Percentiles rank a stretch among this genome's conserved stretches.
Conservation (phyloP, 331 rosid genomes). For the Rhamnella rubrinervis region DNA sequence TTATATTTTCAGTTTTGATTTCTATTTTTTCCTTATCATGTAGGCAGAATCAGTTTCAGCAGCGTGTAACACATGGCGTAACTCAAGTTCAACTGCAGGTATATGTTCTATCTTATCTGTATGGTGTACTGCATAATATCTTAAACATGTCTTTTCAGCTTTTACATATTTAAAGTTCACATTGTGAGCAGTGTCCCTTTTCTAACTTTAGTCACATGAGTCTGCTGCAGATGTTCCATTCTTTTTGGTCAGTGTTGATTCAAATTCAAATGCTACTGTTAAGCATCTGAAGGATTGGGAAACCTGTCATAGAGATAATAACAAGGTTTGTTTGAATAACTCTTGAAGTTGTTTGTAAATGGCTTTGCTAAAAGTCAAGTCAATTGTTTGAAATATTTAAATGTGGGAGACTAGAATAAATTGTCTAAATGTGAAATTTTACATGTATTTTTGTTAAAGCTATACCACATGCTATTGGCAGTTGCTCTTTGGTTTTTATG, state of each 20-base stretch:
- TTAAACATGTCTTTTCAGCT: neutral
- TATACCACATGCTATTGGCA: slow-evolving; percentile 40
- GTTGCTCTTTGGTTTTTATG: slow-evolving; percentile 88
- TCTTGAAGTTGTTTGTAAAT: slow-evolving; percentile 18
- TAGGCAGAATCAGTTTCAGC: slow-evolving; percentile 79
- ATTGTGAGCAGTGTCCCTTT: neutral
- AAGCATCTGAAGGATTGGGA: slow-evolving; percentile 83
- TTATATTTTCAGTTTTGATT: slow-evolving; percentile 13
- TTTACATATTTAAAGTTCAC: neutral
- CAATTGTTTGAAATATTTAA: neutral
- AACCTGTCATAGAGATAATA: slow-evolving; percentile 42
- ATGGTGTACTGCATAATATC: neutral
- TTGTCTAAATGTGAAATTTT: slow-evolving; percentile 4
- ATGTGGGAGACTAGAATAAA: slow-evolving; percentile 17
- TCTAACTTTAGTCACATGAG: slow-evolving; percentile 8
- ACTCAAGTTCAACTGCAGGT: slow-evolving; percentile 72
- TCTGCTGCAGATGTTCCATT: slow-evolving; percentile 77
- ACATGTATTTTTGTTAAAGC: slow-evolving; percentile 23
- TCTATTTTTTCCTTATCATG: slow-evolving; percentile 18
- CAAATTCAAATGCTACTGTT: slow-evolving; percentile 56
- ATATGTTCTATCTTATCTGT: slow-evolving; percentile 11
- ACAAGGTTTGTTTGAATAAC: slow-evolving; percentile 59
- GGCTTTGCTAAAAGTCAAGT: slow-evolving; percentile 19
- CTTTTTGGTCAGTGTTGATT: slow-evolving; percentile 62
- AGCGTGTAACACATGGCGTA: slow-evolving; percentile 83